Evolutionary conservation across 805 yeast genomes (phyloP), one percentile per base, ranked within the genome.

Genomic region (Schizosaccharomyces cryophilus): DNA sequence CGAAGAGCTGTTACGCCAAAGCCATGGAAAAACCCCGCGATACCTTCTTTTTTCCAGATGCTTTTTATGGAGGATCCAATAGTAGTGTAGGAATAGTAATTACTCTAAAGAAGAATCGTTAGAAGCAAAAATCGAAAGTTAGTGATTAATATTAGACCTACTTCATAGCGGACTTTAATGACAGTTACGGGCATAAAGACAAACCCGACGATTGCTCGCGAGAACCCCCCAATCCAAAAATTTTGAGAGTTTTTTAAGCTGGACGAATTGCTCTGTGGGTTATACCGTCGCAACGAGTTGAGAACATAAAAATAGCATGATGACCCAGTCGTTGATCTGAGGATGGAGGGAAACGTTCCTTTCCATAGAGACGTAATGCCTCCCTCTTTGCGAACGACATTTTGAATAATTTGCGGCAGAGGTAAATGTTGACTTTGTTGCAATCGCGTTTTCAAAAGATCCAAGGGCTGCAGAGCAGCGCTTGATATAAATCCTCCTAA

Each of bases 101-200:
- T 60, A n/a, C 59, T 60, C 72, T 93, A 97, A 24, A 21, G 24
- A 29, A 19, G 19, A 19, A 7, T 47, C 9, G n/a, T 21, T 51
- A 51, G 56, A 45, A 11, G 17, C 24, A 17, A 3, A 17, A 9
- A n/a, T 15, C 13, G 51, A n/a, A 19, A 45, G 7, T 11, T 15
- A n/a, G 24, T 45, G 13, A 9, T 11, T 35, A 3, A 7, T 48
- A 17, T 51, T 51, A 4, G 17, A 17, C 56, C 9, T 51, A 51
- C 56, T 29, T 51, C 56, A 67, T 78, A 88, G 45, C 96, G 76
- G 4, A 94, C 93, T 69, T 93, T 93, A 35, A 93, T 71, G 3
- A 93, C 81, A 0, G 98, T 93, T 9, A 93, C 78, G 0, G 98
- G 98, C 98, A 93, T 93, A 5, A 95, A 87, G 7, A 86, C 64